phyloP scores from a whole-genome alignment of 768 basidiomycete species.

The Lepiota brunneoincarnata region DNA sequence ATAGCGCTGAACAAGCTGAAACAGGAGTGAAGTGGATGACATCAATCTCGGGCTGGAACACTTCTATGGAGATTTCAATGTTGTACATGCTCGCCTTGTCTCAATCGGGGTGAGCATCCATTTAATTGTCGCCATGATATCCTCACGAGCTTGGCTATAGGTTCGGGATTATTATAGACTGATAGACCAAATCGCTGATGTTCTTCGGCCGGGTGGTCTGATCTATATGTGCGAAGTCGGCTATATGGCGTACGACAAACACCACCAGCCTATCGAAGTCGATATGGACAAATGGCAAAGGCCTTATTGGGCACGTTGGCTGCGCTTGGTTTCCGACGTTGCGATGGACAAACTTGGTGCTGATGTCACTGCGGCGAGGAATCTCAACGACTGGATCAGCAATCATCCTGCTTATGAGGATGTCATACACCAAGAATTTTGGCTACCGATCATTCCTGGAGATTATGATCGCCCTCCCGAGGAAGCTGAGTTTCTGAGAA shows the following conservation, averaged over 20 bases:
- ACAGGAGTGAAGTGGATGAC: constrained; percentile 80
- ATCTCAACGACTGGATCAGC: constrained; percentile 41
- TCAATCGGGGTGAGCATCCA: constrained; percentile 63
- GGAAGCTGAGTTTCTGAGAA: constrained; percentile 35
- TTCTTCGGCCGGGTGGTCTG: constrained; percentile 70
- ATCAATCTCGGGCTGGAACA: constrained; percentile 83
- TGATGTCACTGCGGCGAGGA: constrained; percentile 39
- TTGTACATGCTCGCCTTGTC: constrained; percentile 70
- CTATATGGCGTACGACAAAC: constrained; percentile 56
- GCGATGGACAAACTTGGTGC: constrained; percentile 8
- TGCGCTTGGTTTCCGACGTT: constrained; percentile 1
- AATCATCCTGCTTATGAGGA: constrained; percentile 58
- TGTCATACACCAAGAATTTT: constrained; percentile 55
- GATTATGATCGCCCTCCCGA: constrained; percentile 35
- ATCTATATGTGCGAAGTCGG: constrained; percentile 68
- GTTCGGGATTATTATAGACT: constrained; percentile 65
- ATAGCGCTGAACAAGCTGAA: constrained; percentile 11
- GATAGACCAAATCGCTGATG: constrained; percentile 63
- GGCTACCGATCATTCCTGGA: constrained; percentile 60
- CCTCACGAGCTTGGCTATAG: constrained; percentile 32
- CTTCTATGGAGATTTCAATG: constrained; percentile 76
- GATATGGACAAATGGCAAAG: background rate
- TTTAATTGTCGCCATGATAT: constrained; percentile 3
- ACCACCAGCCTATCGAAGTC: constrained; percentile 25
- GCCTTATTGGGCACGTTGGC: constrained; percentile 11